phyloP scores from a whole-genome alignment of 805 yeast genomes.

The Schizosaccharomyces lindneri region DNA sequence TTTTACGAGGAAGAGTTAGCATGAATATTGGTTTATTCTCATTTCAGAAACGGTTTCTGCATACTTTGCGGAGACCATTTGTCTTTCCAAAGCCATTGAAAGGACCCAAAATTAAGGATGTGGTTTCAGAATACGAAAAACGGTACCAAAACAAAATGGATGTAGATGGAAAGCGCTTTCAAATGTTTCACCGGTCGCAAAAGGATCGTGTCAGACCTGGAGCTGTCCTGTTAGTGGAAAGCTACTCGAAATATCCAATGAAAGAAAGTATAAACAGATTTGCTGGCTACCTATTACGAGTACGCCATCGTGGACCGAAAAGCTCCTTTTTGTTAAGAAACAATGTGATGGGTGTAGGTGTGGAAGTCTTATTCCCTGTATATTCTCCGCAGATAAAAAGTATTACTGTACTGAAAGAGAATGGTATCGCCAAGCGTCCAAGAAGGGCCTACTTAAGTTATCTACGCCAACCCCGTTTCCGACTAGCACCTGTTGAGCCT shows the following conservation, averaged over 20 bases:
- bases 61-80: background rate
- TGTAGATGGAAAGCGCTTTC: background rate
- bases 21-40: background rate
- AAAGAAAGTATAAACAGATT: background rate
- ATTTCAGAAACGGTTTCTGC: background rate
- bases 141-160: background rate
- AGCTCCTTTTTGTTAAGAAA: background rate
- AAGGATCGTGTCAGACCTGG: background rate
- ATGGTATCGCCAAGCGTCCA: background rate
- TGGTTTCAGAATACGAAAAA: background rate
- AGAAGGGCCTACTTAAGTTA: slow-evolving; percentile 2
- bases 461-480: slow-evolving; percentile 1
- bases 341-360: background rate
- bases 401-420: background rate
- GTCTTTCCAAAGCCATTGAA: background rate
- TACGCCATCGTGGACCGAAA: background rate
- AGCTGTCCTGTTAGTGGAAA: slow-evolving; percentile 2
- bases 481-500: background rate
- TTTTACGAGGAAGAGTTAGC: background rate
- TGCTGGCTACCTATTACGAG: background rate
- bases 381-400: background rate
- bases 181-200: background rate
- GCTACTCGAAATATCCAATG: background rate
- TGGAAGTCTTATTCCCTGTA: background rate
- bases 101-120: background rate